Base-by-base conservation (phyloP, 352 stramenopile species). In the Globisporangium heterothallicum region DNA sequence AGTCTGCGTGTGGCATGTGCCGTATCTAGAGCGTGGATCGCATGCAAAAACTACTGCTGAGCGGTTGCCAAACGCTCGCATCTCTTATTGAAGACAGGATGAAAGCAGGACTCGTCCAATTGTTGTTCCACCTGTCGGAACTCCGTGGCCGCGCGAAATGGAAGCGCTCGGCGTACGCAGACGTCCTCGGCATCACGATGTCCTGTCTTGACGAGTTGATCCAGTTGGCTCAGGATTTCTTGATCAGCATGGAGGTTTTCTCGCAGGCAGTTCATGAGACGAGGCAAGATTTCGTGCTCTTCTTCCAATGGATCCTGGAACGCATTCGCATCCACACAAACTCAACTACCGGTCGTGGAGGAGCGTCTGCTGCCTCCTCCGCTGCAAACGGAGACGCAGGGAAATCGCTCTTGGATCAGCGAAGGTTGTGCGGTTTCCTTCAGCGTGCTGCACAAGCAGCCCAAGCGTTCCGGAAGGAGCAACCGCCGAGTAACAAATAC, bases 241-340 rank as follows among this genome's bases (percentile, higher is more conserved):
- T 88, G 9, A 43, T 80, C 14, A 64, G 63, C 32, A 54, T 77
- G 55, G 78, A 91, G 34, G 26, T 45, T 9, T 63, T 88, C 10
- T 60, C 59, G 1, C 57, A 74, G 19, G 52, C 61, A 3, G 25
- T 88, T 9, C 53, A 86, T 14, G 74, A 86, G 50, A 86, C 75
- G 42, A 57, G 57, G 3, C 67, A 83, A 49, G 76, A 91, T 53
- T 86, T 88, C 51, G 49, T 58, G 10, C 41, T 87, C 13, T 59
- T 91, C 18, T 82, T 91, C 21, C 46, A 74, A 26, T 91, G 80
- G 80, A 47, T 91, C 4, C 44, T 80, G 2, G 66, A 85, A 40
- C 64, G 74, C 21, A 86, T 88, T 42, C 69, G 66, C 14, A 51
- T 86, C 29, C 78, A 91, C 45, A 76, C 79, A 7, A 86, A 72